phyloP scores from a whole-genome alignment of 83 land plant species.

The Thuja plicata region DNA sequence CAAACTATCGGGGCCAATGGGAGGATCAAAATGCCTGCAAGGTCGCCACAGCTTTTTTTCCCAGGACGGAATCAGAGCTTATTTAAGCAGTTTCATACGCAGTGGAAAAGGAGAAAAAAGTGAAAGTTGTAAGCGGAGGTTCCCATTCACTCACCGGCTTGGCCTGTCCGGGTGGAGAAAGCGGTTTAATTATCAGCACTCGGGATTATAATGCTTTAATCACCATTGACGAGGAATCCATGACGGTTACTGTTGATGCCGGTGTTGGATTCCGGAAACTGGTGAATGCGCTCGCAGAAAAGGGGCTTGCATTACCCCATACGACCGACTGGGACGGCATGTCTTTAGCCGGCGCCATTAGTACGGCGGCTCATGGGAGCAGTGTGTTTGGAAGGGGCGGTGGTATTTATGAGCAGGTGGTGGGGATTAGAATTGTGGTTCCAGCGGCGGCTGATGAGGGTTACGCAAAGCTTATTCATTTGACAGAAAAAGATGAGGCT shows the following conservation, averaged over 20 bases:
- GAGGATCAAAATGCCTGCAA: conserved; percentile 27
- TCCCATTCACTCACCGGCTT: conserved; percentile 27
- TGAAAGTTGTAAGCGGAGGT: conserved; percentile 24
- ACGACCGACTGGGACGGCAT: conserved; percentile 29
- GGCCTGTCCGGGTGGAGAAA: conserved; percentile 33
- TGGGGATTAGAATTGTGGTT: conserved; percentile 20
- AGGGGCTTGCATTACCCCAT: conserved; percentile 20
- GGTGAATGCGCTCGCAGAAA: conserved; percentile 17
- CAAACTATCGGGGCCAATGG: conserved; percentile 21
- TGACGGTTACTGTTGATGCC: conserved; percentile 21
- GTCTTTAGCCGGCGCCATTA: conserved; percentile 24
- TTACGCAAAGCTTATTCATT: conserved; percentile 13
- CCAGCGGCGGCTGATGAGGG: conserved; percentile 17
- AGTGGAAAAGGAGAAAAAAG: conserved; percentile 12
- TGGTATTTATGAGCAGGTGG: conserved; percentile 27
- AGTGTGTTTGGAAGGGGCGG: conserved; percentile 25
- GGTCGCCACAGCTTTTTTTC: conserved; percentile 25
- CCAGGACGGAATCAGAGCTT: neutral
- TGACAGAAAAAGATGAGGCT: conserved; percentile 14
- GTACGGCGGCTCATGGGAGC: conserved; percentile 41
- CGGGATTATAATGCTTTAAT: conserved; percentile 13
- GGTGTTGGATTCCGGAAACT: conserved; percentile 23
- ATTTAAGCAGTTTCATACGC: neutral
- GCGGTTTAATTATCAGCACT: conserved; percentile 24
- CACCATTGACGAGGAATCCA: neutral